These are phyloP conservation scores for Rehmannia glutinosa DNA, from an alignment of 257 asterid genomes.

Conservation along the genomic window DNA sequence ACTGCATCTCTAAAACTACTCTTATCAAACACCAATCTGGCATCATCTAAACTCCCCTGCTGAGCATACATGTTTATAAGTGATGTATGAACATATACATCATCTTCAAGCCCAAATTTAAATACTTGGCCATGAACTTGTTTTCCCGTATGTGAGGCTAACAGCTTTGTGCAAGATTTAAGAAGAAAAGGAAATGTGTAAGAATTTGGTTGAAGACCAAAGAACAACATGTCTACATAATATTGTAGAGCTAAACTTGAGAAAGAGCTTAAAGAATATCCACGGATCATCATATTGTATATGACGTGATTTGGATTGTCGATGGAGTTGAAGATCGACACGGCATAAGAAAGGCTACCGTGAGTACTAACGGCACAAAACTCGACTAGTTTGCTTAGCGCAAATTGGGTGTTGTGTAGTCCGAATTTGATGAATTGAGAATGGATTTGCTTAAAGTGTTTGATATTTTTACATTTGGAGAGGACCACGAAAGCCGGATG, in stretches of 20 bases:
- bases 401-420: conserved; percentile 50
- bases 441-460: conserved; percentile 31
- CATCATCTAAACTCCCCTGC: conserved; percentile 33
- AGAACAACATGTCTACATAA: conserved; percentile 31
- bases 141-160: conserved; percentile 13
- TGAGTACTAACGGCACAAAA: conserved; percentile 41
- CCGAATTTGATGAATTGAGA: conserved; percentile 42
- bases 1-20: conserved; percentile 37
- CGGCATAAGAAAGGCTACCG: conserved; percentile 38
- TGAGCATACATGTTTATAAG: conserved; percentile 45
- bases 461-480: conserved; percentile 31
- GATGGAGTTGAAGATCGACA: conserved; percentile 36
- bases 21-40: conserved; percentile 37
- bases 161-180: conserved; percentile 32
- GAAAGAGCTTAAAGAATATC: conserved; percentile 29
- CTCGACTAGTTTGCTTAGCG: conserved; percentile 35
- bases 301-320: conserved; percentile 36
- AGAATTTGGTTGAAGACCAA: conserved; percentile 35
- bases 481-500: conserved; percentile 33
- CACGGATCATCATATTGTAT: conserved; percentile 44
- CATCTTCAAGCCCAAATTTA: conserved; percentile 36
- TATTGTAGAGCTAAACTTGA: conserved; percentile 25
- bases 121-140: conserved; percentile 41
- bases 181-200: conserved; percentile 49
- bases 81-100: conserved; percentile 37